Conservation (phyloP, 2,329 filamentous ascomycete species). For the Aspergillus ruber region DNA sequence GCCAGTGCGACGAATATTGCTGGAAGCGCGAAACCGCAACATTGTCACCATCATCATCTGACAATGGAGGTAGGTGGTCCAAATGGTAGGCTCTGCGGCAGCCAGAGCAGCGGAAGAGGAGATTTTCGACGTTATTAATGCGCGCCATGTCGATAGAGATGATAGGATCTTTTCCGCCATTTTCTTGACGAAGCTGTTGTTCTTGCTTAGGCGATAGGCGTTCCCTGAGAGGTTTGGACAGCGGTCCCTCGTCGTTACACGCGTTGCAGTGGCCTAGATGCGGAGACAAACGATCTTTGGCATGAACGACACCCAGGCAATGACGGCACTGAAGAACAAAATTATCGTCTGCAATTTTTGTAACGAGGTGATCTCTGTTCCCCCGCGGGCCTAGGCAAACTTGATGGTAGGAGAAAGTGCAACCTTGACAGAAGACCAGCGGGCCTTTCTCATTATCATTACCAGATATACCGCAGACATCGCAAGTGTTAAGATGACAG, state of each 20-base stretch:
- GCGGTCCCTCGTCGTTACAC: slow-evolving; percentile 59
- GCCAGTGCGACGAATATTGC: slow-evolving; percentile 70
- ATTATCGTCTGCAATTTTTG: slow-evolving; percentile 67
- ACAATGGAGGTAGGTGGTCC: slow-evolving; percentile 63
- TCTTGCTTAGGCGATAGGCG: slow-evolving; percentile 72
- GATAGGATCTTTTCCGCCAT: slow-evolving; percentile 71
- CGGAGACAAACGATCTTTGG: slow-evolving; percentile 65
- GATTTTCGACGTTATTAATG: slow-evolving; percentile 67
- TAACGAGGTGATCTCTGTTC: slow-evolving; percentile 77
- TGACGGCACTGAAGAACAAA: slow-evolving; percentile 88
- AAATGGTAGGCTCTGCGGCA: slow-evolving; percentile 80
- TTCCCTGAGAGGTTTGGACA: slow-evolving; percentile 69
- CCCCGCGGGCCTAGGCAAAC: slow-evolving; percentile 69
- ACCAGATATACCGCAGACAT: slow-evolving; percentile 58
- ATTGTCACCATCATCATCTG: slow-evolving; percentile 9
- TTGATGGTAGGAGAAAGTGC: slow-evolving; percentile 76
- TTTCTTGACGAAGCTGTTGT: slow-evolving; percentile 72
- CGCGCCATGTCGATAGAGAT: slow-evolving; percentile 55
- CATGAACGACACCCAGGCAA: slow-evolving; percentile 64
- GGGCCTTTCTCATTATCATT: slow-evolving; percentile 56
- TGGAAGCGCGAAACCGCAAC: slow-evolving; percentile 57
- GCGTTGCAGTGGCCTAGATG: slow-evolving; percentile 63
- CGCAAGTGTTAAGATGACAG: slow-evolving; percentile 65
- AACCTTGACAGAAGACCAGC: slow-evolving; percentile 86
- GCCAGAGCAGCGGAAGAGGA: slow-evolving; percentile 74